Conservation (phyloP, 2,329 filamentous ascomycete species). For the Herpotrichia juniperi region DNA sequence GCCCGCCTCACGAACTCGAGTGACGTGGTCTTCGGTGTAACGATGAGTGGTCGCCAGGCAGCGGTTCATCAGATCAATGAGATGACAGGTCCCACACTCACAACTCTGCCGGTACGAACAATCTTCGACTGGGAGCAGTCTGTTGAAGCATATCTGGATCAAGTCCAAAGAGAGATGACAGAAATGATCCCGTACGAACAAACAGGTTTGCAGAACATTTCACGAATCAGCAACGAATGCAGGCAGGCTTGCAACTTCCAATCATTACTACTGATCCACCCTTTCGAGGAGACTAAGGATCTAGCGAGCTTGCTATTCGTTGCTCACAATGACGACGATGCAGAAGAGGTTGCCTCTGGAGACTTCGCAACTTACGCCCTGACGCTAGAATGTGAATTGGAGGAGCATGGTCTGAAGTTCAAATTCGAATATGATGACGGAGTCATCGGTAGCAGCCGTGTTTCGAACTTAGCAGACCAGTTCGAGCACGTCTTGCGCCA, state of each 20-base stretch:
- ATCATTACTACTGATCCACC: neutral
- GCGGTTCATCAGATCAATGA: neutral
- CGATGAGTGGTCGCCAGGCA: conserved; percentile 3
- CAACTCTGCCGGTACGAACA: conserved; percentile 8
- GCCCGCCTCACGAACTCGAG: neutral
- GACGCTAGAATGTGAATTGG: no score
- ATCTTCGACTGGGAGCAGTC: neutral
- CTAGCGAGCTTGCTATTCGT: no score
- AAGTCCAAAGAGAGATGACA: neutral
- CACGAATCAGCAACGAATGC: neutral
- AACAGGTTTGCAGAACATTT: neutral
- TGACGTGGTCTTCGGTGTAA: conserved; percentile 4
- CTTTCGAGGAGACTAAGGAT: no score
- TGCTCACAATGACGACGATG: no score
- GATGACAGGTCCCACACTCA: conserved; percentile 2
- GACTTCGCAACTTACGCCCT: no score
- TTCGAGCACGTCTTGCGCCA: conserved; percentile 8
- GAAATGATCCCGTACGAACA: neutral
- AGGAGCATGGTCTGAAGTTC: no score
- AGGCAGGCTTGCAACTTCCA: neutral
- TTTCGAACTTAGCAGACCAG: conserved; percentile 8
- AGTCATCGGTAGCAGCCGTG: conserved; percentile 26
- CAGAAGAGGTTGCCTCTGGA: no score
- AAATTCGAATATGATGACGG: no score
- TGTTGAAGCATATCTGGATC: neutral